Evolutionary conservation across 768 basidiomycete species (phyloP).

Genomic region (Russula sp.): DNA sequence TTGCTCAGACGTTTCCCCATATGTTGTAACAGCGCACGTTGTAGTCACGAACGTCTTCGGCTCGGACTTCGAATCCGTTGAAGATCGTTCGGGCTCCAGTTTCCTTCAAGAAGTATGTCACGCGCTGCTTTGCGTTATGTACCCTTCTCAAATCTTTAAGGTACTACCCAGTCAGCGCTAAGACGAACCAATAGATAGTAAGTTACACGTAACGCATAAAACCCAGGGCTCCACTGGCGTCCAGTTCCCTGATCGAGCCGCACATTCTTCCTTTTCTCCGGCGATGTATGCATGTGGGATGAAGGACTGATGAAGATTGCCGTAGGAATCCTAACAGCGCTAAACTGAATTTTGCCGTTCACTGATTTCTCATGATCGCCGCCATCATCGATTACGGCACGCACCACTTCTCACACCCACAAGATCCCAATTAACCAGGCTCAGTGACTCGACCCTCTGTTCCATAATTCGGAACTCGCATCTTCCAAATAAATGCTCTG

Average conservation of each 20-base stretch:
- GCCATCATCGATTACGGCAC: slow-evolving; percentile 9
- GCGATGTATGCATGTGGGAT: slow-evolving; percentile 1
- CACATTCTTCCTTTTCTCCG: not conserved
- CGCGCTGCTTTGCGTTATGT: not conserved
- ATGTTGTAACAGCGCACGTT: slow-evolving; percentile 1
- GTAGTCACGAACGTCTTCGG: not conserved
- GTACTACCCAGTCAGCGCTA: not conserved
- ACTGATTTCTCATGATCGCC: not conserved
- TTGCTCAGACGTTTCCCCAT: not conserved
- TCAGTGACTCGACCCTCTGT: not conserved
- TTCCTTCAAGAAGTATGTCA: slow-evolving; percentile 7
- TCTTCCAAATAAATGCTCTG: not conserved
- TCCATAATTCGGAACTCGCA: not conserved
- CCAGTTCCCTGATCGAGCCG: slow-evolving; percentile 7
- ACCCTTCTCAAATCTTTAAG: slow-evolving; percentile 2
- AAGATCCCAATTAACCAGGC: not conserved
- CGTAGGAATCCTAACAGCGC: slow-evolving; percentile 1
- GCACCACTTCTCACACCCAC: not conserved
- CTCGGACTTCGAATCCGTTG: not conserved
- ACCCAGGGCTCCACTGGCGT: not conserved
- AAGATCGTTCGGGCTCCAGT: not conserved
- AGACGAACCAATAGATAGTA: not conserved
- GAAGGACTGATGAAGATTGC: not conserved
- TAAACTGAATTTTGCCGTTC: slow-evolving; percentile 4
- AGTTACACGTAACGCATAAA: not conserved